phyloP scores from a whole-genome alignment of 352 stramenopile genomes.

The Globisporangium paddicum region DNA sequence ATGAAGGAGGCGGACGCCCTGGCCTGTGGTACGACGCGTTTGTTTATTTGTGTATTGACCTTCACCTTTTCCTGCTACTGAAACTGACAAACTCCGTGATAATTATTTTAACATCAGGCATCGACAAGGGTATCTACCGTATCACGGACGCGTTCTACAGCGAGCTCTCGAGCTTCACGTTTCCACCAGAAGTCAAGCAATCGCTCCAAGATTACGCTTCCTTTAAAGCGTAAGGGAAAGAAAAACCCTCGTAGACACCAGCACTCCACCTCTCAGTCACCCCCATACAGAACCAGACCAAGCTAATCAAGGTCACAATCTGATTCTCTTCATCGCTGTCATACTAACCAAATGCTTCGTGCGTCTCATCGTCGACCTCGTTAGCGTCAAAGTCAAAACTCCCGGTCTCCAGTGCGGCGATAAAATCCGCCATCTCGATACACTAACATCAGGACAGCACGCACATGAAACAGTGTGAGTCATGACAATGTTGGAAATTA shows the following conservation, averaged over 20 bases:
- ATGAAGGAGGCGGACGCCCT: slow-evolving; percentile 52
- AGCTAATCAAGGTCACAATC: too few species aligned
- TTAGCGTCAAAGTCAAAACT: slow-evolving; percentile 37
- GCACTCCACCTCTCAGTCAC: not conserved
- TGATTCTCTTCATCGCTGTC: not conserved
- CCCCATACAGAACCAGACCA: not conserved
- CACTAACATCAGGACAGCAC: slow-evolving; percentile 6
- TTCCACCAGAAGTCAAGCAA: slow-evolving; percentile 41
- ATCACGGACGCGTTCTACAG: slow-evolving; percentile 66
- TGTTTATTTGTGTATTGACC: not conserved
- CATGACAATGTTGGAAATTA: not conserved
- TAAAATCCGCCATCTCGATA: slow-evolving; percentile 48
- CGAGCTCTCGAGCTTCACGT: slow-evolving; percentile 53
- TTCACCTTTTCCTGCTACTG: too few species aligned
- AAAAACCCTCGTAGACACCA: slow-evolving; percentile 6
- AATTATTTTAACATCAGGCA: too few species aligned
- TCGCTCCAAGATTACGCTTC: slow-evolving; percentile 39
- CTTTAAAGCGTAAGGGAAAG: slow-evolving; percentile 45
- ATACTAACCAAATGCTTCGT: not conserved
- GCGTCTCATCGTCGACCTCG: slow-evolving; percentile 2
- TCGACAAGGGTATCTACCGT: slow-evolving; percentile 77
- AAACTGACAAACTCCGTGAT: too few species aligned
- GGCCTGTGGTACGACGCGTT: slow-evolving; percentile 35
- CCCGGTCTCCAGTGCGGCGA: slow-evolving; percentile 25
- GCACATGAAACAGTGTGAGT: too few species aligned